phyloP scores from a whole-genome alignment of 1,284 basidiomycete species.

The Leccinum subrobustum region DNA sequence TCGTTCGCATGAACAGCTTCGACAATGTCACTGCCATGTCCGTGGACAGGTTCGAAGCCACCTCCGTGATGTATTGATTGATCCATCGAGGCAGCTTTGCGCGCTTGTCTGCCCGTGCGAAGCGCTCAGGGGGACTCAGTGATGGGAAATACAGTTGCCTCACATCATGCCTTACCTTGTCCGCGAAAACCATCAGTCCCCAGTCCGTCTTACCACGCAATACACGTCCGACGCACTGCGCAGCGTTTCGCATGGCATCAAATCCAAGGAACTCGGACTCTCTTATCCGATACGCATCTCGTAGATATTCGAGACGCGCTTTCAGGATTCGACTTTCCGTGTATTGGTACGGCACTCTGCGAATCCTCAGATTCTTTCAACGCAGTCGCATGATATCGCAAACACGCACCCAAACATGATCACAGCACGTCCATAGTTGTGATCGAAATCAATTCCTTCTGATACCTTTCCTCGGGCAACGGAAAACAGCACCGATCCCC shows the following conservation, averaged over 20 bases:
- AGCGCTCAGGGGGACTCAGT: conserved; percentile 62
- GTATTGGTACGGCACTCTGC: conserved; percentile 95
- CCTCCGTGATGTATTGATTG: conserved; percentile 98
- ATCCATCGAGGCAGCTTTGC: conserved; percentile 99
- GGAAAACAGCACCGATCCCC: conserved; percentile 94
- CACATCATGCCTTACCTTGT: conserved; percentile 68
- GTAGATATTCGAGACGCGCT: conserved; percentile 94
- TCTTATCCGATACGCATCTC: conserved; percentile 97
- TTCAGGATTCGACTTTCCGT: conserved; percentile 98
- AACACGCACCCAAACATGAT: conserved; percentile 93
- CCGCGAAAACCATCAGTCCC: conserved; percentile 99
- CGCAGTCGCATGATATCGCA: conserved; percentile 20
- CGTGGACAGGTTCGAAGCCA: conserved; percentile 95
- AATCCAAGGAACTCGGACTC: conserved; percentile 99
- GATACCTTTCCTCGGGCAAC: conserved; percentile 99
- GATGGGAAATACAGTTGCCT: background rate
- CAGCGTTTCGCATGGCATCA: conserved; percentile 99
- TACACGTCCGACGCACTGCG: conserved; percentile 98
- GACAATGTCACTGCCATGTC: conserved; percentile 98
- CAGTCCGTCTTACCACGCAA: conserved; percentile 98
- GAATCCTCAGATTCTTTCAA: conserved; percentile 2
- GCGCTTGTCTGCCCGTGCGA: conserved; percentile 95
- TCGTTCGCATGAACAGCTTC: conserved; percentile 96
- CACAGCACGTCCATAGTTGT: conserved; percentile 98
- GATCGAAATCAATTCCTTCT: conserved; percentile 99